Percentiles rank a stretch among this genome's conserved stretches.
Evolutionary conservation across 2,329 filamentous ascomycete species (phyloP).

Genomic region (Alternaria gaisen): DNA sequence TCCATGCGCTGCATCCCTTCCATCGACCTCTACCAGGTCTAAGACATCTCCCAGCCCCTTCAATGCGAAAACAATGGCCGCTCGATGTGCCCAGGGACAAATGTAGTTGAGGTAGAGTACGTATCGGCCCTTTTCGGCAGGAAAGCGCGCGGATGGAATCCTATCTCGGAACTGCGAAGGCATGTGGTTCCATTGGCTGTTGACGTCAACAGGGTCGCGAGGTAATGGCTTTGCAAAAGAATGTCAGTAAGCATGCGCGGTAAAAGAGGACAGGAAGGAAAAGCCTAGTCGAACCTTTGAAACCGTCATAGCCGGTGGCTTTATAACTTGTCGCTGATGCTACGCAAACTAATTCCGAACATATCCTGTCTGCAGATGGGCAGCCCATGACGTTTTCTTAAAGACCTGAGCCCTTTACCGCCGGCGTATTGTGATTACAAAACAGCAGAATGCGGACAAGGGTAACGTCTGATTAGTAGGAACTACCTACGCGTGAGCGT

Average conservation of each 20-base stretch:
- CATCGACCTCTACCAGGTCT: slow-evolving; percentile 57
- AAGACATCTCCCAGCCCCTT: slow-evolving; percentile 62
- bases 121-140: slow-evolving; percentile 68
- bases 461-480: slow-evolving; percentile 28
- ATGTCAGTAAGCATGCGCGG: background rate
- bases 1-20: slow-evolving; percentile 37
- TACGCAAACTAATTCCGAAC: background rate
- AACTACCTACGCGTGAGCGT: slow-evolving; percentile 7
- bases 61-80: slow-evolving; percentile 58
- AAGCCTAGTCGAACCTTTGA: background rate
- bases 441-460: slow-evolving; percentile 28
- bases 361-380: slow-evolving; percentile 5
- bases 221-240: slow-evolving; percentile 2
- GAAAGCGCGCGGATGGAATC: slow-evolving; percentile 65
- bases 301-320: slow-evolving; percentile 1
- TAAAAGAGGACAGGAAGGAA: background rate
- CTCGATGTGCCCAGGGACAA: slow-evolving; percentile 70
- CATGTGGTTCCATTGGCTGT: slow-evolving; percentile 63
- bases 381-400: slow-evolving; percentile 12
- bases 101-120: slow-evolving; percentile 67
- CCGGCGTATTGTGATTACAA: slow-evolving; percentile 38
- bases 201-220: slow-evolving; percentile 41
- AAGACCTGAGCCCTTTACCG: slow-evolving; percentile 5
- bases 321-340: slow-evolving; percentile 2
- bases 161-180: slow-evolving; percentile 64